Base-by-base conservation (phyloP, 2,329 filamentous ascomycete genomes). In the Talaromyces atroroseus region DNA sequence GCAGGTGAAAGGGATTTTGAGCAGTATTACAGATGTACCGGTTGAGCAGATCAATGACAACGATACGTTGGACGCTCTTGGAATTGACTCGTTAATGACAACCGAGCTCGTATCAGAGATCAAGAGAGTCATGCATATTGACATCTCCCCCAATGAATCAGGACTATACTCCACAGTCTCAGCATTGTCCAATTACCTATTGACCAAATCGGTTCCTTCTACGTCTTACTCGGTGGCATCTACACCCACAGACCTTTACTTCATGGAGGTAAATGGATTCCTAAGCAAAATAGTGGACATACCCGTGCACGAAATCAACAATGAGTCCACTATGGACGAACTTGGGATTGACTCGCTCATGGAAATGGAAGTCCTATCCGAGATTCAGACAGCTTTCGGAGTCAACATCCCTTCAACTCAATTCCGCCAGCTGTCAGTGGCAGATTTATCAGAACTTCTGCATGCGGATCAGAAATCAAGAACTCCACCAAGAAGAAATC, bases 291-390 rank as follows among this genome's bases (percentile, higher is more conserved):
- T 32, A 10, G 29, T 32, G 7, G 29, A 32, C 11, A 32, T 32
- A 11, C 5, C 29, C 29, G 29, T 32, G 29, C 2, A 11, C 6
- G 46, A 49, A 49, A 24, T 49, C n/a, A 26, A 24, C 3, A 18
- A 49, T 26, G 23, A 26, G 5, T n/a, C 55, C 5, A 40, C 50
- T 5, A 45, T 65, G 49, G 58, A 52, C 10, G 52, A 60, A 18
- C 29, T 71, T 10, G 71, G 69, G 1, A 58, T 73, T 51, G 71
- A 73, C 58, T 67, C 63, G 26, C 60, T 73, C 8, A 62, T 72
- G 60, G 40, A 44, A 18, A 44, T 21, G 20, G 40, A 44, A 44
- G n/a, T 44, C 14, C 18, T 44, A 10, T 44, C 40, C 2, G 40
- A 44, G 20, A 44, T 44, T 2, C 2, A 21, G 40, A 44, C n/a